phyloP scores from a whole-genome alignment of 305 asterid genomes.

The Rubia occidens region DNA sequence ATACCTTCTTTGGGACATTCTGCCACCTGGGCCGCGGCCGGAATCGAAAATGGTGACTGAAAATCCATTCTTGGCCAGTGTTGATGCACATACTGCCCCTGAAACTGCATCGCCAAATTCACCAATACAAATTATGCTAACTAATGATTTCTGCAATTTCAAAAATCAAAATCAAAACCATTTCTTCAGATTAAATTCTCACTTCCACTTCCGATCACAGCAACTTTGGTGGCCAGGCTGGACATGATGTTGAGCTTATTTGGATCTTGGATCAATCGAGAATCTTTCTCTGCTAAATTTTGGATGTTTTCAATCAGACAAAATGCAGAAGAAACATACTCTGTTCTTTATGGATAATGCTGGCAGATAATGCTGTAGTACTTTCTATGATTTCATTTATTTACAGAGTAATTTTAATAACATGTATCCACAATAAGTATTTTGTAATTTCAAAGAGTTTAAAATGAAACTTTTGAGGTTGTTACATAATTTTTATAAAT shows the following conservation, averaged over 20 bases:
- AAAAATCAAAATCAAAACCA: neutral
- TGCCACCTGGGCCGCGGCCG: conserved; percentile 89
- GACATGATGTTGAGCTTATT: conserved; percentile 29
- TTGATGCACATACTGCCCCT: conserved; percentile 83
- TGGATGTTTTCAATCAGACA: neutral
- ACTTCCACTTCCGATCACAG: conserved; percentile 91
- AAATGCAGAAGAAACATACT: neutral
- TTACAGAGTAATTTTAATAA: no score
- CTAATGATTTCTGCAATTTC: neutral
- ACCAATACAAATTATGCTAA: neutral
- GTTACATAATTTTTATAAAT: no score
- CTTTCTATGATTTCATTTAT: no score
- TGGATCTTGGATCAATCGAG: neutral
- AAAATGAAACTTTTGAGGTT: no score
- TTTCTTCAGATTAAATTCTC: conserved; percentile 16
- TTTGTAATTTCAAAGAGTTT: no score
- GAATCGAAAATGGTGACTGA: conserved; percentile 78
- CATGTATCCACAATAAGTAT: no score
- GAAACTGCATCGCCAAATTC: conserved; percentile 43
- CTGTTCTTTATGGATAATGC: neutral
- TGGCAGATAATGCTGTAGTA: no score
- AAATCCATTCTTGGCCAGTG: conserved; percentile 64
- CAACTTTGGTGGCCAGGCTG: conserved; percentile 51
- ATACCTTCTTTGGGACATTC: conserved; percentile 94
- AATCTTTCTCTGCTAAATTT: neutral